A percentile compares a stretch with the other conserved stretches of the same genome.
These are phyloP conservation scores for Andrographis paniculata DNA, from an alignment of 305 asterid genomes.

Conservation along the genomic window DNA sequence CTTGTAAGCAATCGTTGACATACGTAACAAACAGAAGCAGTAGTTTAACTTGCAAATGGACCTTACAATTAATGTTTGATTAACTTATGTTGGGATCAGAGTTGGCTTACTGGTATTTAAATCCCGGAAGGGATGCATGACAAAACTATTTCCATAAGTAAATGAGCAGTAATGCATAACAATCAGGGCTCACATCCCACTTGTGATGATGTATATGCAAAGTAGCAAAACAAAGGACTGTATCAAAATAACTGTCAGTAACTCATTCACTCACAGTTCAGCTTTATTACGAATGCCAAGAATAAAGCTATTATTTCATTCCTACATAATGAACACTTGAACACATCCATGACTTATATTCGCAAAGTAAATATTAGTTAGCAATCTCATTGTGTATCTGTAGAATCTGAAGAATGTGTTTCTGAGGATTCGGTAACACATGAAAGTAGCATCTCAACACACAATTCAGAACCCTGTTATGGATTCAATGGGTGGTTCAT, in stretches of 20 bases:
- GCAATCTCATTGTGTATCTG: neutral
- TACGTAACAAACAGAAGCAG: neutral
- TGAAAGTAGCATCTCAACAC: too few species aligned
- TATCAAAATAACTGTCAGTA: too few species aligned
- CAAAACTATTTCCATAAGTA: neutral
- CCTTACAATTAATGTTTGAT: neutral
- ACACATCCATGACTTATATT: neutral
- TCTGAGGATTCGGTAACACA: too few species aligned
- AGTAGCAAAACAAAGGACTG: too few species aligned
- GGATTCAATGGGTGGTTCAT: too few species aligned
- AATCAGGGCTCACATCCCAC: neutral
- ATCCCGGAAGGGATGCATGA: neutral
- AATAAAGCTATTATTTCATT: neutral
- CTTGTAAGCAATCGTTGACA: neutral
- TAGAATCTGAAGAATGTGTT: neutral
- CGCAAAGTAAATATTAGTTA: neutral
- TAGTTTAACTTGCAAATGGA: neutral
- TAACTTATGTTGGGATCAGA: too few species aligned
- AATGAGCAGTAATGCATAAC: neutral
- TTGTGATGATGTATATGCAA: too few species aligned
- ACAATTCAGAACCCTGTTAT: conserved; percentile 3
- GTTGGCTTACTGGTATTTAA: neutral
- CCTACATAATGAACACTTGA: neutral
- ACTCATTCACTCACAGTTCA: neutral
- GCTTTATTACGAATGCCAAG: neutral